A percentile compares a stretch with the other conserved stretches of the same genome.
phyloP scores from a whole-genome alignment of 139 green algal species.

The Chlamydomonas asymmetrica region DNA sequence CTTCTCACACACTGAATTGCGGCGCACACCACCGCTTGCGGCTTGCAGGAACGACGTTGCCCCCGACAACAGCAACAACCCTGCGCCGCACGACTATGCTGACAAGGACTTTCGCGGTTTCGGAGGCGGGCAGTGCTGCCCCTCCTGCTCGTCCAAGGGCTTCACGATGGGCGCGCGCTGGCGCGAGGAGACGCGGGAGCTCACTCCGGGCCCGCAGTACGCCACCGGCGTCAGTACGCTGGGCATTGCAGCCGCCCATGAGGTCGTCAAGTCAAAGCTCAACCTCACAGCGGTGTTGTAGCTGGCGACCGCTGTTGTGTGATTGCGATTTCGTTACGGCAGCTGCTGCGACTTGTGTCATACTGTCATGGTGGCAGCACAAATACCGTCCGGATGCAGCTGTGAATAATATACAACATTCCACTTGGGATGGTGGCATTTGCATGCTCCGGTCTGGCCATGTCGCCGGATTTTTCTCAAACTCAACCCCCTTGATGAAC shows the following conservation, averaged over 20 bases:
- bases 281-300: constrained; percentile 5
- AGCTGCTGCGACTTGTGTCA: too few species aligned
- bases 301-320: too few species aligned
- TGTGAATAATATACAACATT: too few species aligned
- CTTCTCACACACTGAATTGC: too few species aligned
- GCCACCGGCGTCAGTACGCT: constrained; percentile 21
- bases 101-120: constrained; percentile 28
- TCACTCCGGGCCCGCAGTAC: constrained; percentile 26
- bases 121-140: neutral
- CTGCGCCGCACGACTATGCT: constrained; percentile 36
- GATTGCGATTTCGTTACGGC: too few species aligned
- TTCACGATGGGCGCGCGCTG: constrained; percentile 17
- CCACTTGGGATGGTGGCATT: too few species aligned
- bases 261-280: constrained; percentile 17
- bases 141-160: neutral
- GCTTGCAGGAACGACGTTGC: neutral
- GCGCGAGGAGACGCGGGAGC: neutral
- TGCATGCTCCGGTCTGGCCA: too few species aligned
- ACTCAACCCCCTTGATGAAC: too few species aligned
- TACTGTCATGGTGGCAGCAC: too few species aligned
- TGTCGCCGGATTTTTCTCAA: too few species aligned
- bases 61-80: neutral
- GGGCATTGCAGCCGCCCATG: constrained; percentile 6
- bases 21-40: too few species aligned
- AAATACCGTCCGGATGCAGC: too few species aligned